Evolutionary conservation across 2,329 filamentous ascomycete species (phyloP).

Genomic region (Rutstroemia sp.): DNA sequence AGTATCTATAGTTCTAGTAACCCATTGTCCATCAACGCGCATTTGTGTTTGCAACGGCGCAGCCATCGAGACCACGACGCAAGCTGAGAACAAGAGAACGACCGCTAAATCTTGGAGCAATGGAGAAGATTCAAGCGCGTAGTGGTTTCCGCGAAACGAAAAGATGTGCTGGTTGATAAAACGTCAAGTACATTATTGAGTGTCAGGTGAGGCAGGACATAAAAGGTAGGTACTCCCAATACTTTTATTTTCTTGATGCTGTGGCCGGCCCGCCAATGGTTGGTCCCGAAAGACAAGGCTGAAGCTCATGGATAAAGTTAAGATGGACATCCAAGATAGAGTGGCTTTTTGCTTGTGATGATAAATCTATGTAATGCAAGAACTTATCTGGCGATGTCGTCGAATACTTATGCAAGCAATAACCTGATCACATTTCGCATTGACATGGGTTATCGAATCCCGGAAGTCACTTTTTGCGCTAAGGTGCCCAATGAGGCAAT

Average conservation of each 20-base stretch:
- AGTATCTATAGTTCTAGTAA: constrained; percentile 31
- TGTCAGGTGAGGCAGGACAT: background rate
- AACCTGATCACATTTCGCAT: no score
- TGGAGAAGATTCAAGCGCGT: background rate
- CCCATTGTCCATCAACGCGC: constrained; percentile 30
- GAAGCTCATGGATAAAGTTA: background rate
- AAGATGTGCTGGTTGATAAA: background rate
- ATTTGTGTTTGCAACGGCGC: constrained; percentile 23
- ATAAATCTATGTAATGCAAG: background rate
- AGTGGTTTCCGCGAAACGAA: background rate
- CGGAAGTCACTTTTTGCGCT: background rate
- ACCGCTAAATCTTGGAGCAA: no score
- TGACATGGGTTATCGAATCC: no score
- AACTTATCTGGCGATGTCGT: no score
- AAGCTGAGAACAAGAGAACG: background rate
- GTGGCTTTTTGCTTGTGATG: background rate
- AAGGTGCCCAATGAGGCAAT: background rate
- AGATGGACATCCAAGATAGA: background rate
- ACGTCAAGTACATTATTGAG: background rate
- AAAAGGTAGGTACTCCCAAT: background rate
- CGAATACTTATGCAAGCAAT: no score
- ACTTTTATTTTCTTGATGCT: background rate
- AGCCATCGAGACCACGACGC: constrained; percentile 18
- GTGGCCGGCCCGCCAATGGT: background rate
- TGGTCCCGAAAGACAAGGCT: background rate